Base-by-base conservation (phyloP, 2,329 filamentous ascomycete genomes). In the Venturia effusa region DNA sequence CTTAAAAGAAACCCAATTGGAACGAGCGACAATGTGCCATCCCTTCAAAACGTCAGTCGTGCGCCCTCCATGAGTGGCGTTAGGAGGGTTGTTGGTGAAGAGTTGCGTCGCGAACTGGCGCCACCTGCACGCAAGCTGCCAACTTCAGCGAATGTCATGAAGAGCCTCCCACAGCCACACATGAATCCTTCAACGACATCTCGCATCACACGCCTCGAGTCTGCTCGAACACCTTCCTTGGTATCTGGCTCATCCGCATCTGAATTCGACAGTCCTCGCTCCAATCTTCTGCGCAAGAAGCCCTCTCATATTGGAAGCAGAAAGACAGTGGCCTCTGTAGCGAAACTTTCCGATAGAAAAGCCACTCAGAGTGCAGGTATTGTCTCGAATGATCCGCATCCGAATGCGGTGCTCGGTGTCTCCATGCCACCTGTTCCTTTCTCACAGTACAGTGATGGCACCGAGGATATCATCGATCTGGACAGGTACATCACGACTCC, bases 161-260 rank as follows among this genome's bases (percentile, higher is more conserved):
- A 60, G 40, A 60, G 40, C 11, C 34, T 60, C 22, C 37, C 54
- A 59, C 27, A 39, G 27, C 54, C 40, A 45, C 39, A 51, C 6
- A 34, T 30, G 22, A 54, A 60, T 27, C 15, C 57, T 64, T 59
- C 30, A 37, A 30, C 57, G 54, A 45, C 64, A 37, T 59, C 57
- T 40, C 55, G 64, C 11, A 24, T 63, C 22, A 32, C 73, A 72
- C 43, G 73, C 30, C 61, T 57, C 32, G 61, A 65, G 24, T 1
- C 64, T 37, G 54, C 54, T 24, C 64, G 73, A 57, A 80, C 79
- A 19, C 79, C 79, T 19, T 80, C 79, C n/a, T 73, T 80, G 24
- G 74, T 77, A 40, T 80, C 79, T 60, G 78, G 77, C 40, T 79
- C 78, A 24, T 79, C 79, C 39, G 73, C 73, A 43, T 80, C 78